Evolutionary conservation across 1,139 yeast genomes (phyloP), one percentile per base, ranked within the genome.

Genomic region (Zygosaccharomyces pseudobailii): DNA sequence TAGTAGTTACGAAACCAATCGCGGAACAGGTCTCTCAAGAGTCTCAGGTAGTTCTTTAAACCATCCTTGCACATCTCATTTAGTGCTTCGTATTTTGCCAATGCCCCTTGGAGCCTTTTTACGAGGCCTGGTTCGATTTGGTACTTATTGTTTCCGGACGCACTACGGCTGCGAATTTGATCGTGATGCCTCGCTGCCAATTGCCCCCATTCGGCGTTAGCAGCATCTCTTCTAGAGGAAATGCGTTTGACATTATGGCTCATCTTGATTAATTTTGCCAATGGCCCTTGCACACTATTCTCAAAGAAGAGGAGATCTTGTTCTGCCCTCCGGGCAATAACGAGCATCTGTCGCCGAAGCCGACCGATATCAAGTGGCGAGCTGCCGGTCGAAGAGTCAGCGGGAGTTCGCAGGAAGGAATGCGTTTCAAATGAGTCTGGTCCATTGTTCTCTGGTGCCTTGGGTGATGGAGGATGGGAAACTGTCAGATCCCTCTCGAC

Each of bases 1-100:
- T 53, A 55, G 49, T 52, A 57, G 34, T 47, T 43, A 19, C 46
- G 44, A 24, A 54, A 55, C 62, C 62, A 58, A 25, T 48, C 45
- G 13, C 42, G 32, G 34, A 56, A 50, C 7, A 38, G 20, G 1
- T 36, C 31, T 7, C 40, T 24, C 17, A 55, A 42, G 6, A 53
- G 33, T 10, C 43, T 40, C 21, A 47, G 40, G 28, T 56, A 54
- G 5, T 43, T 38, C 6, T 38, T 43, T 24, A 57, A 40, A 31
- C 56, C 53, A n/a, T 46, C 43, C 32, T 52, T 52, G 19, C 56
- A 44, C 31, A 53, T 45, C 3, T 51, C 39, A 30, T 55, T 58
- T n/a, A 56, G 45, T n/a, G 54, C 42, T 19, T 56, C 55, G 42
- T 50, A 56, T 23, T 50, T 52, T 24, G 46, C 38, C 37, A 40